Percentiles rank a stretch among this genome's conserved stretches.
These are phyloP conservation scores for Taiwanofungus camphoratus DNA, from an alignment of 1,284 basidiomycete species.

Conservation along the genomic window DNA sequence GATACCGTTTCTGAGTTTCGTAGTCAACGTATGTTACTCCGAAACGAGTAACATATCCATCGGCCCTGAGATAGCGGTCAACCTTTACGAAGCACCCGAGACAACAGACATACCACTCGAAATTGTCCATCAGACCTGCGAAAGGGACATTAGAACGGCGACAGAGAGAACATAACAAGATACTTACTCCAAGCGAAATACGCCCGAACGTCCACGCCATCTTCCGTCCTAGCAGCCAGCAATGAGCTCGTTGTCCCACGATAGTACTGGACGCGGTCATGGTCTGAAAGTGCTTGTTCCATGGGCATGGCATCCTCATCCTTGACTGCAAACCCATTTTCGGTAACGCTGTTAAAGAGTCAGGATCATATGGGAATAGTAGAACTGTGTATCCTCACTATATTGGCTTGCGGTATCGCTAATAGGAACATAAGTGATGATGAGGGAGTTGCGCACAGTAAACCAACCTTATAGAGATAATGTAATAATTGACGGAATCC, in stretches of 20 bases:
- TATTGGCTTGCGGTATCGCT: slow-evolving; percentile 64
- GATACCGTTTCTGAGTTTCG: slow-evolving; percentile 60
- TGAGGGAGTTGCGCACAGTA: neutral
- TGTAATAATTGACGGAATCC: slow-evolving; percentile 63
- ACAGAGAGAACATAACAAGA: neutral
- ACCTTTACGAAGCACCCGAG: neutral
- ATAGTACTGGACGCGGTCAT: slow-evolving; percentile 66
- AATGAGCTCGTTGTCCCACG: slow-evolving; percentile 56
- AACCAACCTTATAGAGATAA: slow-evolving; percentile 60
- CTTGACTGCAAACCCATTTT: slow-evolving; percentile 72
- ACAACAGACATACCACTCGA: slow-evolving; percentile 51
- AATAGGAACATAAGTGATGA: slow-evolving; percentile 8
- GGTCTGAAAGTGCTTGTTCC: slow-evolving; percentile 57
- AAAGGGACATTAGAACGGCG: neutral
- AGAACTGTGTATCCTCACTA: slow-evolving; percentile 41
- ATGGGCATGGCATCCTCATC: slow-evolving; percentile 51
- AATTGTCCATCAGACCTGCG: slow-evolving; percentile 62
- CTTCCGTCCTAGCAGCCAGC: slow-evolving; percentile 52
- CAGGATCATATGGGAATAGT: neutral
- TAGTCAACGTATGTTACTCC: slow-evolving; percentile 67
- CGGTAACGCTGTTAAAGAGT: slow-evolving; percentile 46
- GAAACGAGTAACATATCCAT: slow-evolving; percentile 60
- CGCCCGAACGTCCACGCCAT: slow-evolving; percentile 59
- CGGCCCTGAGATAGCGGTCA: slow-evolving; percentile 35
- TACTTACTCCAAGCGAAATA: slow-evolving; percentile 69